Evolutionary conservation across 768 basidiomycete genomes (phyloP).

Genomic region (Chiua virens): DNA sequence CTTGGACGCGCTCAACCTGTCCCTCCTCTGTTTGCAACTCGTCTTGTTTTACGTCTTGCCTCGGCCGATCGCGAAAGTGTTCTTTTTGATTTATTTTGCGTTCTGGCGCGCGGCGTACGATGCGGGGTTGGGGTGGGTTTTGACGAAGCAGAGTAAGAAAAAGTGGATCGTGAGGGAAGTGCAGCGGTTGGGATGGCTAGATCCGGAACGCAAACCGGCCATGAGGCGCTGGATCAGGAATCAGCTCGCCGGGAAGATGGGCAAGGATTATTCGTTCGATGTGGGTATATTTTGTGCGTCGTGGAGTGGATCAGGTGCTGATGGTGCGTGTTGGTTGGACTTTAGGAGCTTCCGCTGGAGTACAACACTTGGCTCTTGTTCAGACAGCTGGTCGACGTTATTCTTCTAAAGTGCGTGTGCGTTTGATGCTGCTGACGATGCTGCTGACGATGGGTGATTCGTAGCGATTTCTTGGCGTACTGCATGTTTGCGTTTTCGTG

Average conservation of each 20-base stretch:
- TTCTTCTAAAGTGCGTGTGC: conserved; percentile 82
- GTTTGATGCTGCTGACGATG: neutral
- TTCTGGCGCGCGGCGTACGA: conserved; percentile 95
- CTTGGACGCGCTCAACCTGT: conserved; percentile 83
- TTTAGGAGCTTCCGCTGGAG: conserved; percentile 84
- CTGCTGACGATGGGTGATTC: conserved; percentile 3
- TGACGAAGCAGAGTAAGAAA: conserved; percentile 94
- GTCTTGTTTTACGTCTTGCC: conserved; percentile 70
- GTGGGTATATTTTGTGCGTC: conserved; percentile 49
- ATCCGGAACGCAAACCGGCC: conserved; percentile 58
- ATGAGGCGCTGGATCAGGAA: conserved; percentile 81
- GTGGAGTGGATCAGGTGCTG: conserved; percentile 6
- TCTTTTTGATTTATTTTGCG: conserved; percentile 89
- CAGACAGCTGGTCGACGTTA: conserved; percentile 93
- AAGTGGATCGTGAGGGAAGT: conserved; percentile 89
- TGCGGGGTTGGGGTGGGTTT: conserved; percentile 88
- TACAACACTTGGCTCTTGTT: conserved; percentile 98
- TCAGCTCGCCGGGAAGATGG: conserved; percentile 92
- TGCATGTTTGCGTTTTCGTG: conserved; percentile 94
- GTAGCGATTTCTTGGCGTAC: conserved; percentile 91
- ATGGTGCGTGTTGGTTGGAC: neutral
- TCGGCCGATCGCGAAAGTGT: conserved; percentile 48
- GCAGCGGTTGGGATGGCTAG: conserved; percentile 85
- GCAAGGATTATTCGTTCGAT: conserved; percentile 90
- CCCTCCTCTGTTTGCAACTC: conserved; percentile 74